These are phyloP conservation scores for Colletotrichum gigasporum DNA, from an alignment of 2,329 filamentous ascomycete species.

Conservation along the genomic window DNA sequence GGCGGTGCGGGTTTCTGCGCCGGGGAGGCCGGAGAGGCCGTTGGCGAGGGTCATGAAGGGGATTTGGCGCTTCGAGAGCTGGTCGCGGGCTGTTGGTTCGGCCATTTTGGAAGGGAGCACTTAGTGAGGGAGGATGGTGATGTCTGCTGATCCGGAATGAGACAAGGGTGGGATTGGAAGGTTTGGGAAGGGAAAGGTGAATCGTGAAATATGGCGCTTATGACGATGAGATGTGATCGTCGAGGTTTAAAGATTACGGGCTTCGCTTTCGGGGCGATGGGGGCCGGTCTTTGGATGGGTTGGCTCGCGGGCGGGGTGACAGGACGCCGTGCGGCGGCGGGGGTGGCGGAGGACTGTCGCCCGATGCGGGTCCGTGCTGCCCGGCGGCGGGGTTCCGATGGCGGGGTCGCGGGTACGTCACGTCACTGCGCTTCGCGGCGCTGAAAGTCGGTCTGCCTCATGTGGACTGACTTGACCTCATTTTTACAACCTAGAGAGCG, in stretches of 20 bases:
- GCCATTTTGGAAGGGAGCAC: conserved; percentile 16
- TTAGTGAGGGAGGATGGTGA: background rate
- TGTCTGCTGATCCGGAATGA: background rate
- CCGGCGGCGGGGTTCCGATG: conserved; percentile 16
- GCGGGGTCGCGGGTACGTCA: conserved; percentile 6
- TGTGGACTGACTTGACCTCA: too few species aligned
- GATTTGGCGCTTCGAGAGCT: conserved; percentile 37
- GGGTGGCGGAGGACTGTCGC: conserved; percentile 16
- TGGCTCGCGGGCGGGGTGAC: conserved; percentile 9
- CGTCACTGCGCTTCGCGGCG: too few species aligned
- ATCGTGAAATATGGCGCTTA: too few species aligned
- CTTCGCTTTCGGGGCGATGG: background rate
- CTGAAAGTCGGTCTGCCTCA: too few species aligned
- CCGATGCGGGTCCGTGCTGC: conserved; percentile 20
- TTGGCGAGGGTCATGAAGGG: conserved; percentile 39
- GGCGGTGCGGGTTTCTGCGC: conserved; percentile 20
- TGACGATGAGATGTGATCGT: too few species aligned
- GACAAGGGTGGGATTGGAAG: background rate
- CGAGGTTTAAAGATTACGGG: too few species aligned
- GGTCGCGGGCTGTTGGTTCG: conserved; percentile 19
- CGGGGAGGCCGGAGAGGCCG: conserved; percentile 12
- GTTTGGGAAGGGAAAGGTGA: too few species aligned
- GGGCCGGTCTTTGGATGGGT: background rate
- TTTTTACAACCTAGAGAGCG: too few species aligned
- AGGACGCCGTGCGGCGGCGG: conserved; percentile 14